Evolutionary conservation across 2,329 filamentous ascomycete species (phyloP), one percentile per base, ranked within the genome.

Genomic region (Dothideomycetes sp.): DNA sequence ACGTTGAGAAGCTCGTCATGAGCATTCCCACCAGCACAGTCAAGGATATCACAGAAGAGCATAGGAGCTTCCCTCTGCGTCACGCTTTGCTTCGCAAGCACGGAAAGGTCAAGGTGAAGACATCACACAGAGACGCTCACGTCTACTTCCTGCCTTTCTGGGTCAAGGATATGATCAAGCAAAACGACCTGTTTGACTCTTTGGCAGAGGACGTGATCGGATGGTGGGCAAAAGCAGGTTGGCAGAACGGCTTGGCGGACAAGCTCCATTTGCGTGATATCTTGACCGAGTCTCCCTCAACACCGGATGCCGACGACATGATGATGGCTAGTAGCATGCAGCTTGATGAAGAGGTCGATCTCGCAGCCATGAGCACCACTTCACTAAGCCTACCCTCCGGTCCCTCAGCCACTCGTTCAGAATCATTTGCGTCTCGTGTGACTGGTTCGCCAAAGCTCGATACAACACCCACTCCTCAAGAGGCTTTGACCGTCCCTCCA

Each of bases 61-160:
- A 81, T 30, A 84, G 82, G 47, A 73, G 74, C 10, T 70, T 88
- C 33, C 78, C 84, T 1, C 64, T 94, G 30, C 78, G 89, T 3
- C 82, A 89, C 53, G 78, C 79, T 4, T 70, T 95, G 20, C 66
- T 95, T 10, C 74, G 78, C 44, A 77, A 76, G 49, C 80, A 94
- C 54, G 78, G 84, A 8, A 76, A 78, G 23, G 70, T 94, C 29
- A 81, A 81, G 51, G 82, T 95, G 71, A 71, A 88, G 45, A 89
- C 80, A 11, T 85, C 80, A 4, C 82, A 93, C 58, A 77, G 91
- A 29, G 89, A 96, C 58, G 84, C 89, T 0, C 89, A 96, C 57
- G 82, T 96, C 44, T 98, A 98, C 62, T 78, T 98, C 47, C 84
- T 98, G 50, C 91, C 91, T 0, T 78, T 78, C 50, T 96, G 91